phyloP scores from a whole-genome alignment of 2,329 filamentous ascomycete genomes.

The Fusarium buharicum region DNA sequence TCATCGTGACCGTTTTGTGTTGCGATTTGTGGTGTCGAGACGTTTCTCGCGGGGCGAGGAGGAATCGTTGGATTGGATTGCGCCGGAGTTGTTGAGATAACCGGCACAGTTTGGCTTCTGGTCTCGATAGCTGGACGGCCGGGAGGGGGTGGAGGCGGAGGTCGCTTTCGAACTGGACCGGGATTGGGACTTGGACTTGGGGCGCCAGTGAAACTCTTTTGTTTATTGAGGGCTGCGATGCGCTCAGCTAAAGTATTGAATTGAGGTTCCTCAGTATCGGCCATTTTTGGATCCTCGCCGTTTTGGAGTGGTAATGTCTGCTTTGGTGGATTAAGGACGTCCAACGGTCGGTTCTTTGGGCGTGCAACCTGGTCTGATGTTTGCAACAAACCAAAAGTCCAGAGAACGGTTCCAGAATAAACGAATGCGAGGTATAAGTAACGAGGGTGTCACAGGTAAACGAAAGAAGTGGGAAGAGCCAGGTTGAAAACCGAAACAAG shows the following conservation, averaged over 20 bases:
- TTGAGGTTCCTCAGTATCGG: conserved; percentile 69
- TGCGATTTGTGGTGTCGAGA: conserved; percentile 16
- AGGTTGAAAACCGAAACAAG: conserved; percentile 13
- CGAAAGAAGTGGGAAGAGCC: conserved; percentile 14
- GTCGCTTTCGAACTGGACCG: conserved; percentile 56
- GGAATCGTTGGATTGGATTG: conserved; percentile 34
- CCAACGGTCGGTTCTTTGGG: background rate
- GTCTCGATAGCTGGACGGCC: conserved; percentile 53
- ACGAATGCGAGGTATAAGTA: conserved; percentile 1
- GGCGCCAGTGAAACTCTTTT: conserved; percentile 66
- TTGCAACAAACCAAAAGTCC: background rate
- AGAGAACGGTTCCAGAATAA: conserved; percentile 1
- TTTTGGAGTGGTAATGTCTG: background rate
- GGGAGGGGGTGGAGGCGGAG: conserved; percentile 54
- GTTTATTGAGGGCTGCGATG: conserved; percentile 71
- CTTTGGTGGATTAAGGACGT: background rate
- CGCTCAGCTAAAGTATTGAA: conserved; percentile 70
- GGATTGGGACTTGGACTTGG: conserved; percentile 53
- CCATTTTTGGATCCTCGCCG: conserved; percentile 56
- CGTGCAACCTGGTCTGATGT: conserved; percentile 8
- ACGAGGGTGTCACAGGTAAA: conserved; percentile 2
- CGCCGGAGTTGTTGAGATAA: conserved; percentile 46
- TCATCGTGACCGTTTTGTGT: conserved; percentile 23
- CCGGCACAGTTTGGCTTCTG: conserved; percentile 52
- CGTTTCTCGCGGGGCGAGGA: conserved; percentile 36